Conservation (phyloP, 2,329 filamentous ascomycete genomes). For the Septoria petroselini region DNA sequence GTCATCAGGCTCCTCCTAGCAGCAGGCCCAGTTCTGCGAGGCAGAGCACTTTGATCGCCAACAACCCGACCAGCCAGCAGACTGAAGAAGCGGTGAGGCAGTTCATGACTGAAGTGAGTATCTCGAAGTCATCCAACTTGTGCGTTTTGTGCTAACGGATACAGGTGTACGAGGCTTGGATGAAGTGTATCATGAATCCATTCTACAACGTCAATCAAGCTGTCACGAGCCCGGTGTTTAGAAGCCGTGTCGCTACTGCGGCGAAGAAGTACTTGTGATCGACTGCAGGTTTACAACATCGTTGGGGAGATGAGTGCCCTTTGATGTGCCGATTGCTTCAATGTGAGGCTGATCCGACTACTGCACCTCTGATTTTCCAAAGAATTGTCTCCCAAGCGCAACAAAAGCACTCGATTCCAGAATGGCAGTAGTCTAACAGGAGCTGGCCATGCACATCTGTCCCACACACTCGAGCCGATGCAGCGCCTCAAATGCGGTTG, state of each 20-base stretch:
- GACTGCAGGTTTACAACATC: background rate
- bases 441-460: too few species aligned
- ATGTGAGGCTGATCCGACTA: too few species aligned
- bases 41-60: conserved; percentile 39
- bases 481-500: too few species aligned
- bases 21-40: conserved; percentile 33
- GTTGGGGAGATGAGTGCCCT: too few species aligned
- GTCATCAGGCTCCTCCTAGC: conserved; percentile 32
- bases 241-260: conserved; percentile 74
- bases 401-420: too few species aligned
- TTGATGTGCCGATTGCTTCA: too few species aligned
- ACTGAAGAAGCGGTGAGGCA: conserved; percentile 93
- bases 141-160: conserved; percentile 8
- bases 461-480: too few species aligned
- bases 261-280: conserved; percentile 65
- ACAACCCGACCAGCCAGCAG: conserved; percentile 79
- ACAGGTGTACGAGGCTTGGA: conserved; percentile 85
- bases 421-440: too few species aligned
- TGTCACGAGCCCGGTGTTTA: conserved; percentile 82
- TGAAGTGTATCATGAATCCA: conserved; percentile 95
- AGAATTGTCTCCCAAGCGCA: too few species aligned
- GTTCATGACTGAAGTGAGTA: conserved; percentile 72
- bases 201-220: conserved; percentile 87
- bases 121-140: background rate
- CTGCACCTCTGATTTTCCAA: too few species aligned